phyloP scores from a whole-genome alignment of 2,329 filamentous ascomycete species.

The Exophiala calicioides region DNA sequence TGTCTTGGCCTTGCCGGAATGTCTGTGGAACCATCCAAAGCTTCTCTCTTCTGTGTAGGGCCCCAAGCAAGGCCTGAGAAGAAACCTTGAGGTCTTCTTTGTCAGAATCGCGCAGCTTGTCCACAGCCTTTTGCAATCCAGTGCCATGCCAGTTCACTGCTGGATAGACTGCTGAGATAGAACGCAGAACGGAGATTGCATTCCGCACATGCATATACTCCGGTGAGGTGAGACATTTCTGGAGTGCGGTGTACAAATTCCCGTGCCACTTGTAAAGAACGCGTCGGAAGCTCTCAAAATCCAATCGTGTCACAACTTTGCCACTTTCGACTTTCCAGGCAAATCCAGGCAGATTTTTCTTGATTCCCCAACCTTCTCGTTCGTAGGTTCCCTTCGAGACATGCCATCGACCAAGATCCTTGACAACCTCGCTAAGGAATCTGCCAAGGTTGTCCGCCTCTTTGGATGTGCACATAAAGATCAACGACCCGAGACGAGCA shows the following conservation, averaged over 20 bases:
- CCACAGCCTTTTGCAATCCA: constrained; percentile 45
- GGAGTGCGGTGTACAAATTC: constrained; percentile 75
- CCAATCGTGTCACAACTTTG: constrained; percentile 70
- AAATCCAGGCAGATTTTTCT: constrained; percentile 73
- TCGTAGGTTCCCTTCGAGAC: constrained; percentile 73
- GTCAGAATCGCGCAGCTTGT: constrained; percentile 46
- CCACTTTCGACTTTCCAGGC: constrained; percentile 72
- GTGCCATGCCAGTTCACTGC: constrained; percentile 83
- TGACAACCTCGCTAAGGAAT: constrained; percentile 79
- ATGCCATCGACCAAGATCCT: constrained; percentile 83
- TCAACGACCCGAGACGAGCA: constrained; percentile 75
- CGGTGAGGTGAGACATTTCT: constrained; percentile 74
- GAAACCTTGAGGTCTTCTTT: constrained; percentile 53
- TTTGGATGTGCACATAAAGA: constrained; percentile 85
- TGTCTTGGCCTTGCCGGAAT: constrained; percentile 39
- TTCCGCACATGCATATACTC: constrained; percentile 99
- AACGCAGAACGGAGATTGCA: constrained; percentile 84
- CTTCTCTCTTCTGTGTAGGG: constrained; percentile 51
- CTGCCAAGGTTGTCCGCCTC: constrained; percentile 92
- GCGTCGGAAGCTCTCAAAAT: constrained; percentile 83
- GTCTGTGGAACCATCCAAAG: constrained; percentile 51
- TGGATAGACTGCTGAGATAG: constrained; percentile 79
- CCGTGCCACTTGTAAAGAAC: constrained; percentile 89
- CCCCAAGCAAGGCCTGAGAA: constrained; percentile 51
- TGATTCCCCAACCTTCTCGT: constrained; percentile 72